Conservation (phyloP, 2,329 filamentous ascomycete species). For the Trichoderma sp. region DNA sequence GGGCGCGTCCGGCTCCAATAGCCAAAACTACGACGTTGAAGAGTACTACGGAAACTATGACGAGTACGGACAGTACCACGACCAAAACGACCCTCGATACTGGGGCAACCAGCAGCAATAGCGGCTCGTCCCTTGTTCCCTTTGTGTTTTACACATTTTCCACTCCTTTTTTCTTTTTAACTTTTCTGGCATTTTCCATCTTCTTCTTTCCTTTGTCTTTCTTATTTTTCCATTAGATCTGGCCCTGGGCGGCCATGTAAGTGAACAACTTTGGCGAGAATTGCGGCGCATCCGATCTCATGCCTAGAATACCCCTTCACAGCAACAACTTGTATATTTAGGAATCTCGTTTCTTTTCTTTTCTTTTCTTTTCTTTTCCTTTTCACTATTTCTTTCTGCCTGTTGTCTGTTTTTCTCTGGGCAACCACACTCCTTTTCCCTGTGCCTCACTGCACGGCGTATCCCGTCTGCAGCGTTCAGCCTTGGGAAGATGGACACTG, state of each 20-base stretch:
- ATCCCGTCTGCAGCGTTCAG: not conserved
- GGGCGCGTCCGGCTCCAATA: not conserved
- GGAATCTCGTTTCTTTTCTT: not conserved
- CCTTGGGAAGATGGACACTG: not conserved
- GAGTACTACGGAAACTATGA: constrained; percentile 25
- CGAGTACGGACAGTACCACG: constrained; percentile 16
- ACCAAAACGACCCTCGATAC: constrained; percentile 23
- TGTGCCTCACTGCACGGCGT: not conserved
- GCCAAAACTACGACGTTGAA: not conserved
- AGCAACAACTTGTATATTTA: constrained; percentile 1
- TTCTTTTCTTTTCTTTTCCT: not conserved
- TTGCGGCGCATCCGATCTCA: not conserved
- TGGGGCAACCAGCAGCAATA: constrained; percentile 16
- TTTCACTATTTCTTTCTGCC: not conserved
- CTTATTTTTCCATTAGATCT: not conserved
- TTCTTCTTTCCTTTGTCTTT: not conserved
- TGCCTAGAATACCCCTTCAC: constrained; percentile 4
- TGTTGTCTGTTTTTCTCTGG: not conserved
- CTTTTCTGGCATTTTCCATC: not conserved
- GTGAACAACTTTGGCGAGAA: not conserved
- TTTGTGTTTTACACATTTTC: not conserved
- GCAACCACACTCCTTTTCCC: not conserved
- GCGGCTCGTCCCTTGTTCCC: not conserved
- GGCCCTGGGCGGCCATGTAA: not conserved
- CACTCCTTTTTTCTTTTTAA: too few species aligned